Evolutionary conservation across 371 early-diverging fungal species (phyloP), one percentile per base, ranked within the genome.

Genomic region (Chytridiales sp.): DNA sequence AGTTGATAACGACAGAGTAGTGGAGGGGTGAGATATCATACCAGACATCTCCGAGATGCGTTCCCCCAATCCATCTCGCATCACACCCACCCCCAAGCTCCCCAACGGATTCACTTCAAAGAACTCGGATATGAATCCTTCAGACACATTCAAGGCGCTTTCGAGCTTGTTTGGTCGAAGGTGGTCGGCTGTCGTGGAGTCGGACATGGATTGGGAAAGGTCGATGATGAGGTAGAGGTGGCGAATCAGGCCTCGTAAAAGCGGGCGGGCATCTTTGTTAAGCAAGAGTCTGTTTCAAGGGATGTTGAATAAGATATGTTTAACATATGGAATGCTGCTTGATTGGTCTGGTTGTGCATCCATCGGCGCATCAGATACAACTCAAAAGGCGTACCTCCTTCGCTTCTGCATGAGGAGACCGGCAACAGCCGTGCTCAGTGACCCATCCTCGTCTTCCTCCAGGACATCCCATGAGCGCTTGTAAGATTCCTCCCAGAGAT

Each of bases 81-180:
- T 93, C 3, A 85, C 81, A n/a, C 95, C 84, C 17, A 97, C 74
- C 6, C 93, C 90, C 32, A 95, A 75, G 72, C 93, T 94, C 6
- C 91, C 88, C 48, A 97, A 86, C 0, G 97, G 96, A 68, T 97
- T 97, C 55, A 75, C 95, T 74, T 95, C 95, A 74, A 94, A 93
- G 64, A 84, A 97, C 70, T 94, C 96, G 27, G 70, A 64, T 0
- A 94, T 77, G 59, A 93, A 96, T 40, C 81, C 74, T 55, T 87
- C 87, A 8, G 86, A 78, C 46, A 85, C 80, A 0, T 69, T 76
- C 24, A 93, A 65, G 0, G 87, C 82, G 30, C 87, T 75, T 19
- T 91, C 91, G 19, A 92, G 74, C 21, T 94, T 83, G 13, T 6
- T 22, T 27, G 43, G 43, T 0, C 42, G 24, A 8, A 49, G 29